Conservation (phyloP, 2,329 filamentous ascomycete species). For the Apiospora kogelbergensis region DNA sequence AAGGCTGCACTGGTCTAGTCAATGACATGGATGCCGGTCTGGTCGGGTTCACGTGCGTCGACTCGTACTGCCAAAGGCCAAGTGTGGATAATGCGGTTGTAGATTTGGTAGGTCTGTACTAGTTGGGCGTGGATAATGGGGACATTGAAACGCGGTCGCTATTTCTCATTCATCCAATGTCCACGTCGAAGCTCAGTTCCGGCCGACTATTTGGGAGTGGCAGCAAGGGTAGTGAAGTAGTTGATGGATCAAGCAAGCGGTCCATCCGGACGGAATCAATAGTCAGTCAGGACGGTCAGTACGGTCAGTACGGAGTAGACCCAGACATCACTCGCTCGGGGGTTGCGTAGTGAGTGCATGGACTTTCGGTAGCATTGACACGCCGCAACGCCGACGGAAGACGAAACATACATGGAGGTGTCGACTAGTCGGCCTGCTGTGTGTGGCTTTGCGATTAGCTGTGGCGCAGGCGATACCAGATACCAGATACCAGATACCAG, state of each 20-base stretch:
- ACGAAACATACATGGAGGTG: too few species aligned
- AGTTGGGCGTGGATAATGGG: background rate
- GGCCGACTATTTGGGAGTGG: background rate
- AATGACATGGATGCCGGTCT: conserved; percentile 3
- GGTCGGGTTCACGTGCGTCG: background rate
- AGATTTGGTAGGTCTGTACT: conserved; percentile 4
- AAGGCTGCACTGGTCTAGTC: background rate
- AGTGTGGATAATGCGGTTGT: background rate
- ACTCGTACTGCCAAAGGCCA: background rate
- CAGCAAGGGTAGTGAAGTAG: background rate
- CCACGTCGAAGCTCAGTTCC: background rate
- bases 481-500: background rate
- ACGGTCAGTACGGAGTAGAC: too few species aligned
- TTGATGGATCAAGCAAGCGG: background rate
- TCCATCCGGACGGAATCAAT: background rate
- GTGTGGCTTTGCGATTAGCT: background rate
- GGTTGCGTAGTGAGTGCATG: too few species aligned
- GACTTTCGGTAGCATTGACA: background rate
- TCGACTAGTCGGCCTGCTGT: too few species aligned
- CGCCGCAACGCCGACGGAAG: background rate
- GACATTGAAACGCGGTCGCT: conserved; percentile 4
- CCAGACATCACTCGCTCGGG: too few species aligned
- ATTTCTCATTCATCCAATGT: conserved; percentile 2
- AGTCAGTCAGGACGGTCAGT: background rate
- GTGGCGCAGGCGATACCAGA: background rate